phyloP scores from a whole-genome alignment of 2,329 filamentous ascomycete genomes.

The Sphaerostilbella broomeana region DNA sequence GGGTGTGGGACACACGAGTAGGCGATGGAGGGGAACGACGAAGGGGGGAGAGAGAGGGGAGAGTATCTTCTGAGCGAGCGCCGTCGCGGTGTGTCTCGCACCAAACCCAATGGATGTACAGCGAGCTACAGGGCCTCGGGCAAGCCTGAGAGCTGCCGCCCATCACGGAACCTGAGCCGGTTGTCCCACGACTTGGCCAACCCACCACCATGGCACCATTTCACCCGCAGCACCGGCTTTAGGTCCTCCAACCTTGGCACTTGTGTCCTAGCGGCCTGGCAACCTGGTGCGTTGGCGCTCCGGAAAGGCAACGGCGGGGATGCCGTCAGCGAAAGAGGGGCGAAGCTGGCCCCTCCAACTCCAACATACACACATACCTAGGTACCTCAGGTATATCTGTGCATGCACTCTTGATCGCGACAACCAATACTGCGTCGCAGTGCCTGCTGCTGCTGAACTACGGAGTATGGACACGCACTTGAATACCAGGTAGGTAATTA shows the following conservation, averaged over 20 bases:
- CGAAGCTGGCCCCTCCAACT: slow-evolving; percentile 13
- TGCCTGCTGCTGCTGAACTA: neutral
- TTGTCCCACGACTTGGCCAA: neutral
- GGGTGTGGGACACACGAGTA: neutral
- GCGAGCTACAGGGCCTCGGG: slow-evolving; percentile 10
- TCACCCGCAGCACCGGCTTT: neutral
- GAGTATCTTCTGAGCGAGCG: neutral
- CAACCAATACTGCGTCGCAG: neutral
- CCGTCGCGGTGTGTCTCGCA: neutral
- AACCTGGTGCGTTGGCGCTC: slow-evolving; percentile 17
- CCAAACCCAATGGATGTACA: neutral
- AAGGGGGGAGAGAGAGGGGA: slow-evolving; percentile 5
- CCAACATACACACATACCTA: too few relatives aligned
- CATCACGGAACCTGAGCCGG: neutral
- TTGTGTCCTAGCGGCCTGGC: slow-evolving; percentile 10
- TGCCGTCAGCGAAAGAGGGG: slow-evolving; percentile 16
- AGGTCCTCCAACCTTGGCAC: neutral
- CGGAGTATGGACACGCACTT: neutral
- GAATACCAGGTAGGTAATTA: slow-evolving; percentile 5
- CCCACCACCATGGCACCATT: neutral
- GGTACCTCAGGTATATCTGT: too few relatives aligned
- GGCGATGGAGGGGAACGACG: neutral
- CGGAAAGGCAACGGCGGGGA: slow-evolving; percentile 22
- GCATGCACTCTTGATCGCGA: too few relatives aligned
- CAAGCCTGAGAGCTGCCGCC: slow-evolving; percentile 3